phyloP scores from a whole-genome alignment of 2,329 filamentous ascomycete species.

The Fusarium agapanthi region DNA sequence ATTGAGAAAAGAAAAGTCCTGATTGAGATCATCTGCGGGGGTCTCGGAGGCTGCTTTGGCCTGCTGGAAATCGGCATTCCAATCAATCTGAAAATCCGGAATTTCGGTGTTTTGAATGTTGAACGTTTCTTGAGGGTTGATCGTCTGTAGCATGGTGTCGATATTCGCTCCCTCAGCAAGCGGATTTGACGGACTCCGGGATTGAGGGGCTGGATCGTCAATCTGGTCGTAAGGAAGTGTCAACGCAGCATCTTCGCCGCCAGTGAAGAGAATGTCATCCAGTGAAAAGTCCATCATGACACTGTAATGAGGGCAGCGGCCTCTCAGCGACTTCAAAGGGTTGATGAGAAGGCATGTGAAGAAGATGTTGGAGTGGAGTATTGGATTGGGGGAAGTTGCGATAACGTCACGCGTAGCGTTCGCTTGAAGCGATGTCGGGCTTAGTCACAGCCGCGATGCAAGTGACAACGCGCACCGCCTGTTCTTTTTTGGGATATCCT shows the following conservation, averaged over 20 bases:
- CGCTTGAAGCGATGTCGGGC: constrained; percentile 13
- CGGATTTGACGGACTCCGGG: constrained; percentile 16
- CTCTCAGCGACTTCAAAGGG: background rate
- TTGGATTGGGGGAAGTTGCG: constrained; percentile 4
- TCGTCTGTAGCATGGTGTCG: background rate
- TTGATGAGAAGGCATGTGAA: constrained; percentile 3
- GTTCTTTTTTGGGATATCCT: background rate
- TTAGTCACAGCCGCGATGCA: constrained; percentile 25
- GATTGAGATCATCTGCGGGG: background rate
- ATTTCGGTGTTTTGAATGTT: background rate
- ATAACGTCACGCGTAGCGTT: constrained; percentile 16
- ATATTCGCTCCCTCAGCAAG: background rate
- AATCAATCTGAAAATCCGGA: constrained; percentile 21
- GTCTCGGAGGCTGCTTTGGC: constrained; percentile 2
- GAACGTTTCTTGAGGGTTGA: constrained; percentile 7
- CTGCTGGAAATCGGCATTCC: constrained; percentile 34
- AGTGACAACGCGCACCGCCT: background rate
- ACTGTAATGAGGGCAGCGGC: background rate
- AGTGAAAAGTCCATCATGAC: constrained; percentile 33
- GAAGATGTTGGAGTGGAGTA: constrained; percentile 25
- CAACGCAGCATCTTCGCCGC: constrained; percentile 17
- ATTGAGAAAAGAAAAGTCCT: constrained; percentile 34
- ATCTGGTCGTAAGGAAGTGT: constrained; percentile 30
- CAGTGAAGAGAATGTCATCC: constrained; percentile 37
- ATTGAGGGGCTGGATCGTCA: constrained; percentile 18